phyloP scores from a whole-genome alignment of 2,329 filamentous ascomycete genomes.

The Sodiomyces alkalinus region DNA sequence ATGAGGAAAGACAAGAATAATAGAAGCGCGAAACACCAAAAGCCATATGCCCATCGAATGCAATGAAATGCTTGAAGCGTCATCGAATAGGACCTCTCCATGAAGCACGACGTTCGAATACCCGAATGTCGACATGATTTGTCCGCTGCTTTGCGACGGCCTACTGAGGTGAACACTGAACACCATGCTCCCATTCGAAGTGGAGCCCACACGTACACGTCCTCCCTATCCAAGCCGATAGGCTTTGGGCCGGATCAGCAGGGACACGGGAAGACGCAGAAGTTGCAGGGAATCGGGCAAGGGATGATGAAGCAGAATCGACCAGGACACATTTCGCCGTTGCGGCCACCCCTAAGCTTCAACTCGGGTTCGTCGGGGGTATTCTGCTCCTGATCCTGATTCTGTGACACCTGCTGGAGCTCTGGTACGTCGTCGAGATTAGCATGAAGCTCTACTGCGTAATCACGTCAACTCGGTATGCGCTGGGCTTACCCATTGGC shows the following conservation, averaged over 20 bases:
- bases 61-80: too few relatives aligned
- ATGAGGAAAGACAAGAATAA: too few relatives aligned
- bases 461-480: neutral
- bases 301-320: constrained; percentile 22
- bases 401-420: neutral
- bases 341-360: constrained; percentile 14
- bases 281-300: constrained; percentile 20
- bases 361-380: constrained; percentile 8
- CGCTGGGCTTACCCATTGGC: neutral
- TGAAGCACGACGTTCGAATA: too few relatives aligned
- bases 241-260: constrained; percentile 9
- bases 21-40: too few relatives aligned
- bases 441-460: neutral
- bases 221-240: neutral
- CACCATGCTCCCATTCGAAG: too few relatives aligned
- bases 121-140: too few relatives aligned
- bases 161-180: too few relatives aligned
- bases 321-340: constrained; percentile 14
- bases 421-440: too few relatives aligned
- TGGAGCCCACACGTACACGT: too few relatives aligned
- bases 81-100: too few relatives aligned
- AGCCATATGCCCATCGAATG: too few relatives aligned
- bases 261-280: constrained; percentile 15
- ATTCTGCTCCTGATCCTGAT: neutral
- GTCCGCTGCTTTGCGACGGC: too few relatives aligned